Evolutionary conservation across 179 eudicot genomes (phyloP).

Genomic region (Beta macrorhiza): DNA sequence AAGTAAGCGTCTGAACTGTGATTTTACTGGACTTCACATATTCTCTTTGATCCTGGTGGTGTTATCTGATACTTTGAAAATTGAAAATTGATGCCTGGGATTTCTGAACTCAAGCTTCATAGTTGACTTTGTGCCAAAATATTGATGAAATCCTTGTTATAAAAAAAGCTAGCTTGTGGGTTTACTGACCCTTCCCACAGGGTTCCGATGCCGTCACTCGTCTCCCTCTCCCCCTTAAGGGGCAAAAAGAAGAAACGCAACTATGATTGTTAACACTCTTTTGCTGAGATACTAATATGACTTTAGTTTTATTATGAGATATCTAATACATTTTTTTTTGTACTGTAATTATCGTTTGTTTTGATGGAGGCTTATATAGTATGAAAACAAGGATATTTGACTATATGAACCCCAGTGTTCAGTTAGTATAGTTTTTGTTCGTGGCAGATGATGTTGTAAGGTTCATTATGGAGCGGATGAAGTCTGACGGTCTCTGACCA

Average conservation of each 20-base stretch:
- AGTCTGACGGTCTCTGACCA: no score
- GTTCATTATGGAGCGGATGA: neutral
- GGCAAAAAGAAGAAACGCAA: neutral
- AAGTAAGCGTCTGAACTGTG: slow-evolving; percentile 11
- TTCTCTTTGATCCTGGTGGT: slow-evolving; percentile 4
- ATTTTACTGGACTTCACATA: neutral
- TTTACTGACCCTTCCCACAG: neutral
- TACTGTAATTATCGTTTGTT: neutral
- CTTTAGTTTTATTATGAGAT: neutral
- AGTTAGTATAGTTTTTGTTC: neutral
- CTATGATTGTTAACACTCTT: neutral
- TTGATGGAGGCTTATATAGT: neutral
- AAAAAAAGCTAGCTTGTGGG: neutral
- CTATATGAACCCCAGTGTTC: no score
- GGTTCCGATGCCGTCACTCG: neutral
- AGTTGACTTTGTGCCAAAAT: neutral
- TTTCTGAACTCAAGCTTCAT: neutral
- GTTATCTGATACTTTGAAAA: neutral
- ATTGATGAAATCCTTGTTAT: neutral
- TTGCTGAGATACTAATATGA: neutral
- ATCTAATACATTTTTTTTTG: no score
- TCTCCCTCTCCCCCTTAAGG: neutral
- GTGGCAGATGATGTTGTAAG: neutral
- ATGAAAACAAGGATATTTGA: no score
- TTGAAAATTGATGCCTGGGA: neutral